A percentile compares a stretch with the other conserved stretches of the same genome.
These are phyloP conservation scores for Kwoniella newhampshirensis DNA, from an alignment of 768 basidiomycete species.

Conservation along the genomic window DNA sequence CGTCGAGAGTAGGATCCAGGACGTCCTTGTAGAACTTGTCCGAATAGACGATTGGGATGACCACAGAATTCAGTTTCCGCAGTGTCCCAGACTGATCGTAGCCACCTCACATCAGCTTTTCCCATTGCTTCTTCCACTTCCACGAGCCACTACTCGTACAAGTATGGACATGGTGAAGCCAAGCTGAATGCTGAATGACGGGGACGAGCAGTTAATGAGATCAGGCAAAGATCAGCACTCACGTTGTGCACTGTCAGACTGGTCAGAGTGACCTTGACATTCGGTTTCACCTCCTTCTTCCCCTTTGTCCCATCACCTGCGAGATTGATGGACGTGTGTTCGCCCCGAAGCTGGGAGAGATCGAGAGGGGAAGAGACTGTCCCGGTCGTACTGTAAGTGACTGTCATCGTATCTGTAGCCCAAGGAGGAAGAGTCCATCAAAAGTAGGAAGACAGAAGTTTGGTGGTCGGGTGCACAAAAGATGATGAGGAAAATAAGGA, in stretches of 20 bases:
- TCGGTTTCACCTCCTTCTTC: conserved; percentile 40
- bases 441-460: no score
- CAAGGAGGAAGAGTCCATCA: no score
- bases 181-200: no score
- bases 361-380: conserved; percentile 45
- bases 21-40: conserved; percentile 52
- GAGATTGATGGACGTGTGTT: conserved; percentile 29
- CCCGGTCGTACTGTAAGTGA: conserved; percentile 43
- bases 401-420: conserved; percentile 1
- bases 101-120: neutral
- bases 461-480: no score
- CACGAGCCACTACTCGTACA: no score
- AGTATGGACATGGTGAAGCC: no score
- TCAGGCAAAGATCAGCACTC: conserved; percentile 17
- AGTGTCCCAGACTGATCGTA: conserved; percentile 44
- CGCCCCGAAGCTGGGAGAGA: conserved; percentile 37
- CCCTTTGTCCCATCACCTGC: conserved; percentile 17
- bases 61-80: conserved; percentile 47
- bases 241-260: conserved; percentile 52
- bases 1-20: conserved; percentile 41
- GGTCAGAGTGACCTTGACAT: conserved; percentile 49
- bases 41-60: conserved; percentile 48
- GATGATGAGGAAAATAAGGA: no score
- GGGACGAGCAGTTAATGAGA: no score
- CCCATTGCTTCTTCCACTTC: neutral